Conservation (phyloP, 2,329 filamentous ascomycete genomes). For the Pseudogymnoascus sp. region DNA sequence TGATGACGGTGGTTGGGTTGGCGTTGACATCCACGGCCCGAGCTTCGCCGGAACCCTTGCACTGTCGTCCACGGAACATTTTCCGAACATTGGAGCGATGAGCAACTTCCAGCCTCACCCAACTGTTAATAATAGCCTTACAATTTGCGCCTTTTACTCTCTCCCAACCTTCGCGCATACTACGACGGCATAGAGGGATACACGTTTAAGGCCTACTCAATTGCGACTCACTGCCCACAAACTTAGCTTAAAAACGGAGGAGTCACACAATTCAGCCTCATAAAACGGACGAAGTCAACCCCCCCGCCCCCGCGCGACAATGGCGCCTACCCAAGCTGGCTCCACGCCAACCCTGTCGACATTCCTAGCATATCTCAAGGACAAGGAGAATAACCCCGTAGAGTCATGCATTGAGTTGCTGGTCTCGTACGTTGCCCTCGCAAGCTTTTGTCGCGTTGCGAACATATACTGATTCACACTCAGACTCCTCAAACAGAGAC, state of each 20-base stretch:
- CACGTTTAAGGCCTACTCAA: neutral
- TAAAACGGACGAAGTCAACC: neutral
- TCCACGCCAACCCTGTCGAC: conserved; percentile 67
- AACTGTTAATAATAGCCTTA: conserved; percentile 5
- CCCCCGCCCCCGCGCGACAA: conserved; percentile 26
- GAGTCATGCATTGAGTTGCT: conserved; percentile 79
- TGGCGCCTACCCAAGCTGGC: conserved; percentile 43
- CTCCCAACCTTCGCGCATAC: neutral
- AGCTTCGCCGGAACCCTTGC: conserved; percentile 8
- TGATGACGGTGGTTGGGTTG: conserved; percentile 9
- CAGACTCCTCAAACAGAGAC: conserved; percentile 76
- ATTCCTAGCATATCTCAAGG: conserved; percentile 72
- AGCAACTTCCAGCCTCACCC: neutral
- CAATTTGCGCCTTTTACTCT: neutral
- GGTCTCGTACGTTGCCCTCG: conserved; percentile 55
- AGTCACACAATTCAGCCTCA: conserved; percentile 3
- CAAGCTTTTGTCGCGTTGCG: conserved; percentile 9
- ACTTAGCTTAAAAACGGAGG: neutral
- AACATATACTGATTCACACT: conserved; percentile 11
- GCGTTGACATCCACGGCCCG: neutral
- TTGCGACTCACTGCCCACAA: neutral
- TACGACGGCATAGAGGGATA: neutral
- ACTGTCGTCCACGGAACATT: conserved; percentile 2
- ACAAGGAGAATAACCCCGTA: conserved; percentile 50
- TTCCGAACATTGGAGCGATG: conserved; percentile 4